Evolutionary conservation across 331 rosid species (phyloP), one percentile per base, ranked within the genome.

Genomic region (Phaseolus coccineus): DNA sequence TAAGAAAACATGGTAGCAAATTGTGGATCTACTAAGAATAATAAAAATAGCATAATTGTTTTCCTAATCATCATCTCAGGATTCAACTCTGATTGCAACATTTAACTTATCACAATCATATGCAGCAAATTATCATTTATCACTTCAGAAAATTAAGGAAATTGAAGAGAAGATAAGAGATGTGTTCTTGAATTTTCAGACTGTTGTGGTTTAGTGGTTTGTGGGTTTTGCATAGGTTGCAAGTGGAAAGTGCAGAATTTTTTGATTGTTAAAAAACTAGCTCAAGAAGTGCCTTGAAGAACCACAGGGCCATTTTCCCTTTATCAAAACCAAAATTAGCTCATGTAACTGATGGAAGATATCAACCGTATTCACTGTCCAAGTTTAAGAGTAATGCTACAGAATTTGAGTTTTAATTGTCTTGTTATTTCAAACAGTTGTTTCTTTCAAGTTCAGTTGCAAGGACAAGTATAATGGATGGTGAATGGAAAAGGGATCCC

Each of bases 291-390:
- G 78, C 84, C 92, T 87, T 28, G 87, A 83, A 77, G 92, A 89
- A 89, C 94, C 87, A 72, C 90, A 80, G 31, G 78, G 66, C 77
- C 70, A 80, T 74, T 83, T 89, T 74, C 87, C 53, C 80, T 19
- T 24, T 30, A 39, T 62, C 93, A 69, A 80, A 88, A 80, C 88
- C 84, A 59, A 91, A 93, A 80, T 65, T 91, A 63, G 90, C 91
- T 11, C 87, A 89, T 73, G 88, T 87, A 67, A 90, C 88, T 78
- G 93, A 87, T 85, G 90, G 94, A 30, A 88, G 89, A 72, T 87
- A 90, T 76, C 82, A 87, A 87, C 89, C 88, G 91, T 24, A 89
- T 85, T 92, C 90, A 46, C 82, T 91, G 77, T 78, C 91, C 88
- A 73, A 86, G 81, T 79, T 83, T 93, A 73, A 85, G 90, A 65